Conservation (phyloP, 768 basidiomycete genomes). For the Boletus edulis region DNA sequence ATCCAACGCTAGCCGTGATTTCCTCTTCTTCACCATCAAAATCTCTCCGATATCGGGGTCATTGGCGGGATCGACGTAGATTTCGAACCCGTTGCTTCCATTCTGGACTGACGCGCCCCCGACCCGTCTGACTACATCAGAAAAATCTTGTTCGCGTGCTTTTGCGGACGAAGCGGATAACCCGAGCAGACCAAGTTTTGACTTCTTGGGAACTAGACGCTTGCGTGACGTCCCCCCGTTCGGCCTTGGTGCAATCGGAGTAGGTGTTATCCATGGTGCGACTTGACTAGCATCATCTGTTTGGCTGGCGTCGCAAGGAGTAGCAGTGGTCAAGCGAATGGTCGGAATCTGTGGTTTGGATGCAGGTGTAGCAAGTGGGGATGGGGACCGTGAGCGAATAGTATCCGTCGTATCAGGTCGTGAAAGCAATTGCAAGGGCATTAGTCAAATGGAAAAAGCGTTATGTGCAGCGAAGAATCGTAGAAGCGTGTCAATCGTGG, state of each 20-base stretch:
- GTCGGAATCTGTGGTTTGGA: conserved; percentile 46
- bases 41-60: conserved; percentile 71
- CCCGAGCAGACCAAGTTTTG: conserved; percentile 53
- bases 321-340: conserved; percentile 69
- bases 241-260: conserved; percentile 30
- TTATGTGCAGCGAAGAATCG: conserved; percentile 23
- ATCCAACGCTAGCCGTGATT: conserved; percentile 58
- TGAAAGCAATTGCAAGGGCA: conserved; percentile 32
- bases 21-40: conserved; percentile 75
- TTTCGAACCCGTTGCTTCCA: conserved; percentile 60
- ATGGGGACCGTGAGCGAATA: conserved; percentile 23
- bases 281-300: conserved; percentile 28
- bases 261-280: conserved; percentile 21
- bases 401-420: conserved; percentile 25
- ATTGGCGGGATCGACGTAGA: conserved; percentile 61
- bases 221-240: conserved; percentile 32
- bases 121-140: conserved; percentile 57
- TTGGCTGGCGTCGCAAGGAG: conserved; percentile 51
- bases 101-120: conserved; percentile 24
- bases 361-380: conserved; percentile 27
- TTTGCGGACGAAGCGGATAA: conserved; percentile 24
- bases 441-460: conserved; percentile 22
- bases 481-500: conserved; percentile 20
- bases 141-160: conserved; percentile 46
- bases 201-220: conserved; percentile 71